phyloP scores from a whole-genome alignment of 345 rosid species.

The Leavenworthia alabamica region DNA sequence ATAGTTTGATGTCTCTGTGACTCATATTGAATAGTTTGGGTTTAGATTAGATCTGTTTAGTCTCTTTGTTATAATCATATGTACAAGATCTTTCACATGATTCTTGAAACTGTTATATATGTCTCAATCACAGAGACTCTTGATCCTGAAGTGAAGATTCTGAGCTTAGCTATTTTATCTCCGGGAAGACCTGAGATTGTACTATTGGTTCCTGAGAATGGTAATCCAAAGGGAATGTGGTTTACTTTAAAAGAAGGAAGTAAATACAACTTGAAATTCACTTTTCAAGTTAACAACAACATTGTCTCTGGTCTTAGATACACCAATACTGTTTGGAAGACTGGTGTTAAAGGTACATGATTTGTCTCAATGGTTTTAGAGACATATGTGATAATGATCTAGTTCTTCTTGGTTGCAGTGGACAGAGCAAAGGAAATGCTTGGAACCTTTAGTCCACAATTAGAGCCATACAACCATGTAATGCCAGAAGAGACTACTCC shows the following conservation, averaged over 20 bases:
- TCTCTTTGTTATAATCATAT: background rate
- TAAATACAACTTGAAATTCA: constrained; percentile 51
- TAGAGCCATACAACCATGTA: constrained; percentile 53
- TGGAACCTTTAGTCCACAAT: constrained; percentile 75
- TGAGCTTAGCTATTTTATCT: constrained; percentile 54
- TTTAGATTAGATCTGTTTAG: too few species aligned
- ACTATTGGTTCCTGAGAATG: constrained; percentile 52
- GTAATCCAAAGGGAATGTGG: constrained; percentile 59
- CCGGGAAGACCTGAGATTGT: constrained; percentile 57
- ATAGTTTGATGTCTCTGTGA: too few species aligned
- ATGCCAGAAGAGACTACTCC: constrained; percentile 73
- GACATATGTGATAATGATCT: too few species aligned
- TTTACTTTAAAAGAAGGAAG: constrained; percentile 74
- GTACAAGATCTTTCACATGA: background rate
- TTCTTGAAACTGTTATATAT: background rate
- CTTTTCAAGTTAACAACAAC: constrained; percentile 66
- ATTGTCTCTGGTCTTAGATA: constrained; percentile 78
- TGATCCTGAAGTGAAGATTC: constrained; percentile 69
- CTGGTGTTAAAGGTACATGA: constrained; percentile 57
- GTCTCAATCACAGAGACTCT: constrained; percentile 59
- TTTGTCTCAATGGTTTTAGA: too few species aligned
- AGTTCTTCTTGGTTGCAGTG: constrained; percentile 34
- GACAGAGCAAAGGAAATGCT: constrained; percentile 68
- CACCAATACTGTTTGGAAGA: constrained; percentile 72
- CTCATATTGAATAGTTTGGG: background rate